Evolutionary conservation across 108 stramenopile species (phyloP).

Genomic region (Pseudonitzschia multiseries): DNA sequence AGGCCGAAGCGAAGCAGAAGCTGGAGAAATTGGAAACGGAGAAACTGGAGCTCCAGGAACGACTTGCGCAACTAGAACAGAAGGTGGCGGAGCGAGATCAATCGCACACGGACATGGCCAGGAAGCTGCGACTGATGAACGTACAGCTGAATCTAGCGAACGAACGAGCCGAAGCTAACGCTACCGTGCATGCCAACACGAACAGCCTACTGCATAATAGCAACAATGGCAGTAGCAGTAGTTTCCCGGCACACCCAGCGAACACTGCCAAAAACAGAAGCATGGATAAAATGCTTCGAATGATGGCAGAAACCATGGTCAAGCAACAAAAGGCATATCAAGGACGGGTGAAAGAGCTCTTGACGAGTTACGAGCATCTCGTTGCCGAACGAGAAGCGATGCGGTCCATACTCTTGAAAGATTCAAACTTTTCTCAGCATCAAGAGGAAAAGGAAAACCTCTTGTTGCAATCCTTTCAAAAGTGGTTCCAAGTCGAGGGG

Average conservation of each 20-base stretch:
- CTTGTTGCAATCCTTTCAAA: conserved; percentile 13
- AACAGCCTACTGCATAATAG: background rate
- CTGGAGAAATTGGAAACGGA: conserved; percentile 14
- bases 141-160: background rate
- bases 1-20: conserved; percentile 18
- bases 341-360: conserved; percentile 12
- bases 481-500: conserved; percentile 22
- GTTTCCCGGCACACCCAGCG: background rate
- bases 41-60: conserved; percentile 8
- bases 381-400: conserved; percentile 30
- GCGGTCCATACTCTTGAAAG: conserved; percentile 14
- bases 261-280: background rate
- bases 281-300: conserved; percentile 15
- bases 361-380: conserved; percentile 23
- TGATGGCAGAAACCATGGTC: conserved; percentile 25
- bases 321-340: conserved; percentile 32
- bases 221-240: background rate
- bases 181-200: conserved; percentile 25
- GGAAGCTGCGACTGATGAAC: conserved; percentile 17
- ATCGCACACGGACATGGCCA: conserved; percentile 15
- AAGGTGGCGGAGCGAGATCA: background rate
- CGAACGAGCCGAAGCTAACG: conserved; percentile 10
- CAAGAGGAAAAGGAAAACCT: conserved; percentile 13
- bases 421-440: background rate
- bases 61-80: conserved; percentile 6